Evolutionary conservation across 306 rosid genomes (phyloP), one percentile per base, ranked within the genome.

Genomic region (Sphenostylis stenocarpa): DNA sequence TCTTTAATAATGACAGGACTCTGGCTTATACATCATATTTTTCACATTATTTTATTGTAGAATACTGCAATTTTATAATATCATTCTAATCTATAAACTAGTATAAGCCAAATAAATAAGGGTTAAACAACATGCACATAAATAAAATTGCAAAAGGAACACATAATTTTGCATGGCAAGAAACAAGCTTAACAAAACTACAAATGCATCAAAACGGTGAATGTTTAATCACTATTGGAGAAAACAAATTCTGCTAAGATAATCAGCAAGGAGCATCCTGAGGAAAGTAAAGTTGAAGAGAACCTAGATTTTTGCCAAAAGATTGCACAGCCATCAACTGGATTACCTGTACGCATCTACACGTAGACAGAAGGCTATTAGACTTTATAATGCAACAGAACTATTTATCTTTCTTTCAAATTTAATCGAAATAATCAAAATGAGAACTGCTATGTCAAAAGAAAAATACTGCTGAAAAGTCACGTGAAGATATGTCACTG

Each of bases 281-380:
- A 55, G 63, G 52, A 76, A 72, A 61, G 63, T 51, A 39, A 31
- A 84, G 60, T 33, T 17, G 33, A 17, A 36, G 24, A 58, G 82
- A 85, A 95, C 99, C 99, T 95, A 51, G 97, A 92, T 34, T 81
- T 70, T 58, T 88, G 92, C 99, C 99, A 92, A 88, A 92, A 92
- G 61, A 90, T 87, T 34, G 99, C 97, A 82, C 99, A 95, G 75
- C 97, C 99, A 83, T 95, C 99, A 65, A 83, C 76, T 78, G 97
- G 80, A 76, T 69, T 79, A 39, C 99, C 99, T 10, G 97, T 90
- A 20, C 97, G 95, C 96, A 88, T 92, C 99, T 95, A 73, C 80
- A 90, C 21, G 75, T 76, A 55, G 80, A 82, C 77, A 82, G 80
- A 85, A 77, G 31, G 75, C 61, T 41, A 60, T 80, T 74, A 94